Base-by-base conservation (phyloP, 2,329 filamentous ascomycete species). In the Arthrobotrys sphaeroides region DNA sequence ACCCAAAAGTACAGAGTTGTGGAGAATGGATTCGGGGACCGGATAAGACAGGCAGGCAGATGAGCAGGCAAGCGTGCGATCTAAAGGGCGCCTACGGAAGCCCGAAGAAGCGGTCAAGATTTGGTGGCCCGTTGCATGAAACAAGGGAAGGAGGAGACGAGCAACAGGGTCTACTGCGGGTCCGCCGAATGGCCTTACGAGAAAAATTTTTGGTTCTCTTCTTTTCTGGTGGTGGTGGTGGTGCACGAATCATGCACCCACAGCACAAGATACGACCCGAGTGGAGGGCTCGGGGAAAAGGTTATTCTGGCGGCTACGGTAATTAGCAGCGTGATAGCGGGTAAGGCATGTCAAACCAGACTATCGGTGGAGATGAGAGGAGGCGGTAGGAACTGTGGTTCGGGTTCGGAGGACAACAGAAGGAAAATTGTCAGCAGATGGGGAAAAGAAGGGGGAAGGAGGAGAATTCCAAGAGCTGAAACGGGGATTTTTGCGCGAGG, bases 401-500 rank as follows among this genome's bases (percentile, higher is more conserved):
- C 40, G 47, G 43, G 22, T 69, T 69, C 72, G 72, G 72, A 75
- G 64, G 72, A 75, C 61, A 66, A 60, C 28, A 47, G 59, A 61
- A 40, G 28, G 47, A 57, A 67, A 45, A 55, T 22, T 24, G 69
- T 61, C 43, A 61, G 66, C 67, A 59, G 67, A 72, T 57, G 55
- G 42, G 53, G 64, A 43, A 69, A 62, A 59, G 49, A 60, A 59
- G 65, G 61, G 51, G 69, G 66, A 59, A 70, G 55, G 66, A 53
- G 59, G 53, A 59, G 60, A 59, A 62, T 62, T 62, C 66, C 66
- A 70, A 70, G 66, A 62, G 61, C 62, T 61, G 51, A 67, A 68
- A 74, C 70, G 70, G 70, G 69, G 62, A 66, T 74, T 74, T 74
- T 74, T 74, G 53, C 61, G 62, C 70, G 70, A 74, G 55, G 70